Percentiles rank a stretch among this genome's conserved stretches.
phyloP scores from a whole-genome alignment of 495 filamentous ascomycete species.

The Trichoderma orchidacearum region DNA sequence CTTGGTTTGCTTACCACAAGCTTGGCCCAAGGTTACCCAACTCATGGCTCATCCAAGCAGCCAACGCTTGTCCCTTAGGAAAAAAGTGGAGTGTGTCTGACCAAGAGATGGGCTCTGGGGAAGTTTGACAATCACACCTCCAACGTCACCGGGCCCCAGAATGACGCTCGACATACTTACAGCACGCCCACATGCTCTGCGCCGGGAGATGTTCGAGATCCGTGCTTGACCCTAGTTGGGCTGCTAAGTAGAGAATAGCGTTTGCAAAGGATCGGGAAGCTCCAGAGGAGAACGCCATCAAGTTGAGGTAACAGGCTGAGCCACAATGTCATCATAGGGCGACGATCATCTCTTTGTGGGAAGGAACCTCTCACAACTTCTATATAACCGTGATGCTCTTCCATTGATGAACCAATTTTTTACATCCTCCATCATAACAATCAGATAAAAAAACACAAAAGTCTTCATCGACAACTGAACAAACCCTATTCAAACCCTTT shows the following conservation, averaged over 20 bases:
- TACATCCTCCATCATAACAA: not conserved
- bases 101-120: no score
- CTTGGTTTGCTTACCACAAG: not conserved
- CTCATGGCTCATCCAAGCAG: no score
- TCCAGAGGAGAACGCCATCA: not conserved
- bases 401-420: not conserved
- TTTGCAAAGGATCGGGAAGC: not conserved
- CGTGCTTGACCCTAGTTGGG: not conserved
- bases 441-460: not conserved
- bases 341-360: not conserved
- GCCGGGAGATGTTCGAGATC: not conserved
- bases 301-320: not conserved
- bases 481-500: not conserved
- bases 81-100: no score
- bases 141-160: not conserved
- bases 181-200: no score
- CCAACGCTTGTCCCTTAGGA: no score
- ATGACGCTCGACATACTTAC: not conserved
- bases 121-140: no score
- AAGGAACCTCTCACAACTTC: not conserved
- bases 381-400: not conserved
- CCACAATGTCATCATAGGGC: not conserved
- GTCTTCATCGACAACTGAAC: not conserved
- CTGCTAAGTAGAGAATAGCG: not conserved
- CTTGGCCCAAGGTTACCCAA: no score